Base-by-base conservation (phyloP, 2,329 filamentous ascomycete genomes). In the Pezicula radicicola region DNA sequence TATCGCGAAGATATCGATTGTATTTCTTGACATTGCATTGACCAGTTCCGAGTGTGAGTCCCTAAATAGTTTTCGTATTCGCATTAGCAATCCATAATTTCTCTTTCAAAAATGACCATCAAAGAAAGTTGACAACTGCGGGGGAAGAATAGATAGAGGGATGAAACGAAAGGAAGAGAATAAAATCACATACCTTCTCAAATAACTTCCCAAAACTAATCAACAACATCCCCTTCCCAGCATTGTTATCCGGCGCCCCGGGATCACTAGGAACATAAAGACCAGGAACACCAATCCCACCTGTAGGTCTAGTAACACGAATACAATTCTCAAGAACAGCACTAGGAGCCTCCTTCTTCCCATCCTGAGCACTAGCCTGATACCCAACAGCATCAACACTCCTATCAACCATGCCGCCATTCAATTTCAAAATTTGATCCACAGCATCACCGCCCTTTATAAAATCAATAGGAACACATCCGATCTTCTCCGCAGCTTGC, bases 11-110 rank as follows among this genome's bases (percentile, higher is more conserved):
- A 60, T 87, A 84, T 21, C 83, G 73, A 63, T 87, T 87, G 67
- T 87, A 87, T 1, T 78, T 72, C 67, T 87, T 87, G 58, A 87
- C 83, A 55, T 87, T 87, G 68, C 83, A 87, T 62, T 87, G 82
- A 0, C 83, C 82, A 3, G 80, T 84, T 9, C 79, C 78, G 2
- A 87, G 69, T 2, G 75, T 74, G 5, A 87, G 70, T 2, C 83
- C 82, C 79, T 83, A 2, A 19, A 19, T 19, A n/a, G n/a, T 27
- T 53, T n/a, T 40, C 43, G 48, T 41, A 10, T 46, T 16, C 19
- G 3, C 3, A 21, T 27, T 27, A 48, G 19, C 30, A 19, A 41
- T n/a, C n/a, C n/a, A n/a, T 36, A 15, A 41, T 25, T 25, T 6
- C 25, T 3, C 25, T 25, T 3, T 25, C 25, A 25, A 7, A 25